These are phyloP conservation scores for Pseudozyma hubeiensis DNA, from an alignment of 1,284 basidiomycete species.

Conservation along the genomic window DNA sequence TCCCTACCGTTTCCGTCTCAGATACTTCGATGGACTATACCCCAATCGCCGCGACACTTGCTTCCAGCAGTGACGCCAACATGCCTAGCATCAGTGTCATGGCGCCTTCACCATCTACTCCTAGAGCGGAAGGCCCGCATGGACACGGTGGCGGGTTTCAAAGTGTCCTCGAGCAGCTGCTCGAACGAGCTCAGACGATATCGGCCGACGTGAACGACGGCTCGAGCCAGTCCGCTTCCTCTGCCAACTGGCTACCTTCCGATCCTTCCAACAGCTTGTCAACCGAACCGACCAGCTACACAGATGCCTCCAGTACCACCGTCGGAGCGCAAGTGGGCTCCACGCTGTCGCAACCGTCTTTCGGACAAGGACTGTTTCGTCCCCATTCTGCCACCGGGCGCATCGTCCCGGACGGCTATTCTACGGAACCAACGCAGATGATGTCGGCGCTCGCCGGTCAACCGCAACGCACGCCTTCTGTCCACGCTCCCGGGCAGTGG, in stretches of 20 bases:
- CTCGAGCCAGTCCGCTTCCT: constrained; percentile 7
- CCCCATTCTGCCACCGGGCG: constrained; percentile 32
- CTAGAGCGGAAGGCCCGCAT: constrained; percentile 20
- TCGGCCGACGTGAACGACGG: background rate
- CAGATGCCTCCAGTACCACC: constrained; percentile 6
- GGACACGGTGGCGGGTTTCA: constrained; percentile 40
- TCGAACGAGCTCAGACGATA: constrained; percentile 19
- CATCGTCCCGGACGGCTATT: constrained; percentile 34
- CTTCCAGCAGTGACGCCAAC: constrained; percentile 9
- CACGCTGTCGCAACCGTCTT: constrained; percentile 1
- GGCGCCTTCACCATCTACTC: constrained; percentile 50
- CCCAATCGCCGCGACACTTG: constrained; percentile 14
- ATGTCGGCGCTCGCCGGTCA: constrained; percentile 37
- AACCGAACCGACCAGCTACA: constrained; percentile 37
- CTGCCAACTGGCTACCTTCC: constrained; percentile 21
- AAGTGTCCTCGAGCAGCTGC: constrained; percentile 44
- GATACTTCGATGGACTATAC: constrained; percentile 41
- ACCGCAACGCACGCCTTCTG: constrained; percentile 10
- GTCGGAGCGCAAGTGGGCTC: constrained; percentile 13
- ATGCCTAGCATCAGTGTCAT: constrained; percentile 55
- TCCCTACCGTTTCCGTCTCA: constrained; percentile 41
- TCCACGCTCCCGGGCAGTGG: constrained; percentile 42
- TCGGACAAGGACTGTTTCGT: constrained; percentile 18
- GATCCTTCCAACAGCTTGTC: constrained; percentile 9
- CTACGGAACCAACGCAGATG: constrained; percentile 27